These are phyloP conservation scores for Globisporangium paddicum DNA, from an alignment of 352 stramenopile species.

Conservation along the genomic window DNA sequence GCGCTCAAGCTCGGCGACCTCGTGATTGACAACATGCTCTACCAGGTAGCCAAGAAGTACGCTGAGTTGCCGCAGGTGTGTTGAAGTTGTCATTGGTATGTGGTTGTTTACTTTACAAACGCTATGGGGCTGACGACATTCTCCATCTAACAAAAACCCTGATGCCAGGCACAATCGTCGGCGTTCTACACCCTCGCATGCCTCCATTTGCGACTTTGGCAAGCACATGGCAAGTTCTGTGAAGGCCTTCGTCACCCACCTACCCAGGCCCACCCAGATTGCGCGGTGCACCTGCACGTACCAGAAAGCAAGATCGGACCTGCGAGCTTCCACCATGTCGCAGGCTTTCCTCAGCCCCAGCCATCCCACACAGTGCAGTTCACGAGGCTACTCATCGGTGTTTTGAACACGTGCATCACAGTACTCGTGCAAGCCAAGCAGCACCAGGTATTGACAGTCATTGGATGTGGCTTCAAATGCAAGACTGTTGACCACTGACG, in stretches of 20 bases:
- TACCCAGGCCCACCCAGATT: not conserved
- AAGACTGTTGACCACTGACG: not conserved
- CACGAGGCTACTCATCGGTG: constrained; percentile 40
- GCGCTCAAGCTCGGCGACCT: constrained; percentile 46
- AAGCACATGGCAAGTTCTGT: constrained; percentile 23
- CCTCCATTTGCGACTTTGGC: constrained; percentile 53
- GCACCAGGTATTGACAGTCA: constrained; percentile 26
- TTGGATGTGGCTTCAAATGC: not conserved
- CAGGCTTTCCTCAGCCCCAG: constrained; percentile 38
- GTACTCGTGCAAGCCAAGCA: constrained; percentile 27
- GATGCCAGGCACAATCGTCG: constrained; percentile 12
- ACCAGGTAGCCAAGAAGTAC: constrained; percentile 77
- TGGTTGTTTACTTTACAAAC: not conserved
- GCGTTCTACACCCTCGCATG: constrained; percentile 37
- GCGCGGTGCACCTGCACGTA: not conserved
- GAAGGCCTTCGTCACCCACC: constrained; percentile 9
- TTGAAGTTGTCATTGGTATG: not conserved
- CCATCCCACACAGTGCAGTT: constrained; percentile 39
- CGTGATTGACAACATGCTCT: constrained; percentile 74
- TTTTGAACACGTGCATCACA: constrained; percentile 32
- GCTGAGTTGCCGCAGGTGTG: constrained; percentile 42
- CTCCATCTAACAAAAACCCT: too few relatives aligned
- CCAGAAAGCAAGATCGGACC: constrained; percentile 10
- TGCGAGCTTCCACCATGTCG: constrained; percentile 16
- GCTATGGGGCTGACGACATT: not conserved